A percentile compares a stretch with the other conserved stretches of the same genome.
phyloP scores from a whole-genome alignment of 257 asterid species.

The Coffea eugenioides region DNA sequence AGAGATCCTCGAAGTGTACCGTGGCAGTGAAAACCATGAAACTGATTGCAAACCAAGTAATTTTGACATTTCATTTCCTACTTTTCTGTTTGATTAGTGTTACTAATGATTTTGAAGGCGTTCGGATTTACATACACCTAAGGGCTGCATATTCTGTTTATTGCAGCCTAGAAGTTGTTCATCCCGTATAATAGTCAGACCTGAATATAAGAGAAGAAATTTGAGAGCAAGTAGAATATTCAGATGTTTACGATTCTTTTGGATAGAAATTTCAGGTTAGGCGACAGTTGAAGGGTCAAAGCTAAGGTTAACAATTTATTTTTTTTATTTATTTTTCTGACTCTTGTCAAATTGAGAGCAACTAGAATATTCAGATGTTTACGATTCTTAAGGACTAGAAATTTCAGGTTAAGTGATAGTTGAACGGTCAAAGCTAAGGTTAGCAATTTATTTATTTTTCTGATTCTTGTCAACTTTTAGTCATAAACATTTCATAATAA shows the following conservation, averaged over 20 bases:
- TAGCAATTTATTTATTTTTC: not conserved
- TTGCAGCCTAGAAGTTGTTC: not conserved
- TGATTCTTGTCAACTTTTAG: too few relatives aligned
- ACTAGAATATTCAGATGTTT: not conserved
- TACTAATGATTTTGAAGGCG: not conserved
- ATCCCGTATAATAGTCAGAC: too few relatives aligned
- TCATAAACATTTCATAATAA: not conserved
- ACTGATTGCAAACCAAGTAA: conserved; percentile 62
- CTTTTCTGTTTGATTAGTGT: not conserved
- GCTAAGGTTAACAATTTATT: too few relatives aligned
- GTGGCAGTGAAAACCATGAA: conserved; percentile 56
- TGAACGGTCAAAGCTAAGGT: not conserved
- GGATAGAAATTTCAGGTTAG: not conserved
- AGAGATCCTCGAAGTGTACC: conserved; percentile 54
- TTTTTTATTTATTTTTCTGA: not conserved
- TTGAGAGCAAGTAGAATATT: not conserved
- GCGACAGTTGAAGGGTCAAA: not conserved
- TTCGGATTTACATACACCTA: not conserved
- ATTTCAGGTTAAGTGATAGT: too few relatives aligned
- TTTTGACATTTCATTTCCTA: conserved; percentile 13
- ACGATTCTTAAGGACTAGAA: not conserved
- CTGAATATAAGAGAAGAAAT: not conserved
- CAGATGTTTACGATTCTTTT: not conserved
- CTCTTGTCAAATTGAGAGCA: too few relatives aligned
- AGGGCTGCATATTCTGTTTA: not conserved